A percentile compares a stretch with the other conserved stretches of the same genome.
Conservation (phyloP, 495 filamentous ascomycete species). For the Aspergillus homomorphus region DNA sequence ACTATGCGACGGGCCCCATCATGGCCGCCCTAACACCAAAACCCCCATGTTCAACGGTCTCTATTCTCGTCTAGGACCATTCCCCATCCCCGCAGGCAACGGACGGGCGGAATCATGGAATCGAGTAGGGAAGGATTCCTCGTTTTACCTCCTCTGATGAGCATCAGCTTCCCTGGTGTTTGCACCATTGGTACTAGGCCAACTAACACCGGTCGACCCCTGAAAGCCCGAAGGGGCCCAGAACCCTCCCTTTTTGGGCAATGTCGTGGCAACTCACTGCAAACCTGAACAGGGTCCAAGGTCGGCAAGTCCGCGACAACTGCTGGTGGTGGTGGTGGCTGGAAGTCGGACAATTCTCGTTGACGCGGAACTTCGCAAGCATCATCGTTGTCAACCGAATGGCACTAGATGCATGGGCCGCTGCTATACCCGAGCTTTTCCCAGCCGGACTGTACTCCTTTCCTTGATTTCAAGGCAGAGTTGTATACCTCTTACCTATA, state of each 20-base stretch:
- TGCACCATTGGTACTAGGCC: constrained; percentile 2
- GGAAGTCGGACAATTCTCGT: constrained; percentile 4
- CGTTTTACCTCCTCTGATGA: not conserved
- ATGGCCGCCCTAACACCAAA: not conserved
- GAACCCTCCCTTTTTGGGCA: constrained; percentile 12
- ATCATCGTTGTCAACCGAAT: not conserved
- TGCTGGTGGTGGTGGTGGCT: constrained; percentile 8
- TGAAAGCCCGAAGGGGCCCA: constrained; percentile 23
- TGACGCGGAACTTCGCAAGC: not conserved
- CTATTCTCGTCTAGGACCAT: constrained; percentile 5
- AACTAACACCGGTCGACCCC: constrained; percentile 18
- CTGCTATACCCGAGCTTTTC: not conserved
- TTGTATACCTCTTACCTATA: not conserved
- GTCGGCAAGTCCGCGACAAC: constrained; percentile 7
- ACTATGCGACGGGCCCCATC: not conserved
- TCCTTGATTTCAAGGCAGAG: not conserved
- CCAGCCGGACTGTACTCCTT: not conserved
- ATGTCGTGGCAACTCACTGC: constrained; percentile 1
- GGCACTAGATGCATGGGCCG: not conserved
- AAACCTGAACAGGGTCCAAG: constrained; percentile 13
- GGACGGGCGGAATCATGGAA: constrained; percentile 10
- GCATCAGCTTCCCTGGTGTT: not conserved
- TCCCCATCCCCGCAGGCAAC: constrained; percentile 9
- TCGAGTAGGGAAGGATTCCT: constrained; percentile 5
- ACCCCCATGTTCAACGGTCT: not conserved